phyloP scores from a whole-genome alignment of 768 basidiomycete genomes.

The Lyophyllum semitale region DNA sequence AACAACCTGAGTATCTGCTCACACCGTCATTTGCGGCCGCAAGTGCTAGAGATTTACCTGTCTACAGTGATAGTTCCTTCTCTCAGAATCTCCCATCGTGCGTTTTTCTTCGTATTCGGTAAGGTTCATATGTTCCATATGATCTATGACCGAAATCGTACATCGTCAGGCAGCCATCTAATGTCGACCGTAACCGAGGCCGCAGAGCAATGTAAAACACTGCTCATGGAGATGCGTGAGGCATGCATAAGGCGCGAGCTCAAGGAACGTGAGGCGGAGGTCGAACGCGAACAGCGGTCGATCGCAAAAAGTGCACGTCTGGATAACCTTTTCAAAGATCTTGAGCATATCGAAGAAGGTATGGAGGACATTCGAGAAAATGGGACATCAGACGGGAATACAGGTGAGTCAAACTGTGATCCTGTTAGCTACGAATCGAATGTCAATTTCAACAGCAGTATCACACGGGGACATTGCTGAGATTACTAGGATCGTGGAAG shows the following conservation, averaged over 20 bases:
- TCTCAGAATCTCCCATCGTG: no score
- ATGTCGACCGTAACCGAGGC: conserved; percentile 10
- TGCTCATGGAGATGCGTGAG: conserved; percentile 8
- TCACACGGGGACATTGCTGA: conserved; percentile 9
- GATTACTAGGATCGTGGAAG: conserved; percentile 11
- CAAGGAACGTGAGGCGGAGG: conserved; percentile 10
- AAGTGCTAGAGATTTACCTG: no score
- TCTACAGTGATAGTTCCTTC: no score
- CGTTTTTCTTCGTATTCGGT: no score
- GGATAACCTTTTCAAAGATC: conserved; percentile 12
- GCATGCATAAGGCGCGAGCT: conserved; percentile 1
- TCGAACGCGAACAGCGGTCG: conserved; percentile 13
- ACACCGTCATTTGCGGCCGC: no score
- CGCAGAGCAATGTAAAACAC: conserved; percentile 8
- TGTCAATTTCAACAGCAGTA: neutral
- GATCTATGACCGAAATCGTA: neutral
- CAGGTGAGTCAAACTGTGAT: conserved; percentile 5
- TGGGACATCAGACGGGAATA: conserved; percentile 1
- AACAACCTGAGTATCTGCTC: no score
- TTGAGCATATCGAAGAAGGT: conserved; percentile 7
- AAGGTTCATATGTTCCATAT: no score
- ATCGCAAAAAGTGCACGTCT: conserved; percentile 6
- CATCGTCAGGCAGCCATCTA: neutral
- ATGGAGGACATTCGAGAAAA: conserved; percentile 1
- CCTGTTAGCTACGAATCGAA: neutral